Evolutionary conservation across 352 stramenopile species (phyloP), one percentile per base, ranked within the genome.

Genomic region (Phytophthora palmivora): DNA sequence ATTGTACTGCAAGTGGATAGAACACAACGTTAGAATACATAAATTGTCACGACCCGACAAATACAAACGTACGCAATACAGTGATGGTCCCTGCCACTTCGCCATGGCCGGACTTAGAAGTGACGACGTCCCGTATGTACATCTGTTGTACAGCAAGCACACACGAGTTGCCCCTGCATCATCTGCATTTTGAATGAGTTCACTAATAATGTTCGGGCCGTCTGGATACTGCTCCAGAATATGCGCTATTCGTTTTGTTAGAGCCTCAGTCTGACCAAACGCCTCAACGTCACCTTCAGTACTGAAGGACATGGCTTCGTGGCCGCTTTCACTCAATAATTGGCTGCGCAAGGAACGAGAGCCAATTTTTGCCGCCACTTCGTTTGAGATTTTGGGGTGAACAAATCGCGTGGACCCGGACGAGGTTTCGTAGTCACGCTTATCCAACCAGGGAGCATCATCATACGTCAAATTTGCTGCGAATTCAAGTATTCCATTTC

Each of bases 181-280:
- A 58, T 98, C 94, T 19, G 94, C 92, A 47, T 98, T 98, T 68
- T 98, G 94, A 59, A 98, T 88, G 6, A 98, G 76, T 62, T 98
- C 92, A 58, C 79, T 94, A 48, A 97, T 82, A 58, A 96, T 94
- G 58, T 91, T 89, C 19, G 88, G 79, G 26, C 87, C 87, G 39
- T 95, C 87, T 1, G 87, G 87, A 60, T 95, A 95, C 55, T 93
- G 85, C 50, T 95, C 84, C 38, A 95, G 55, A 44, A 95, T 94
- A 51, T 92, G 81, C 16, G 83, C 72, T 41, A 95, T 88, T 22
- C 87, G 76, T 49, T 91, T 91, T 24, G 87, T 95, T 24, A 95
- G 39, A 28, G 74, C 75, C 69, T 95, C 87, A 12, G 78, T 90
- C 61, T 95, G 87, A 11, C 87, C 87, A 68, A 94, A 95, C 3